Evolutionary conservation across 2,329 filamentous ascomycete genomes (phyloP).

Genomic region (Volutella citrinella): DNA sequence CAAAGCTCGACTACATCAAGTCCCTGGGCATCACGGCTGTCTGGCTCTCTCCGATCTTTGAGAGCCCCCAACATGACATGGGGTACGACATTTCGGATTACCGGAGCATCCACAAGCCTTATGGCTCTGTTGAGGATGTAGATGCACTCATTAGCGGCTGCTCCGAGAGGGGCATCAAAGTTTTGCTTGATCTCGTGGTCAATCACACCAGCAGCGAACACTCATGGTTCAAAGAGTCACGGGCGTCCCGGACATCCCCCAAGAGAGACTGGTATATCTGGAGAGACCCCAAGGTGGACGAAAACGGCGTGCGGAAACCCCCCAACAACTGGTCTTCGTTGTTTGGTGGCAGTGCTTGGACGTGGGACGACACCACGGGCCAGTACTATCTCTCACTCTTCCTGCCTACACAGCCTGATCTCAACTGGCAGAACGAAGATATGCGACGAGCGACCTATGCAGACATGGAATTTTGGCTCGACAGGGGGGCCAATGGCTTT

Average conservation of each 20-base stretch:
- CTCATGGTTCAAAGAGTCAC: slow-evolving; percentile 56
- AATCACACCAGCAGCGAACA: slow-evolving; percentile 39
- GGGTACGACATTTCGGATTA: slow-evolving; percentile 66
- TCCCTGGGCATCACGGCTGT: slow-evolving; percentile 17
- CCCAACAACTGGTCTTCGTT: slow-evolving; percentile 44
- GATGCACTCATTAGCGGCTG: slow-evolving; percentile 57
- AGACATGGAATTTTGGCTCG: slow-evolving; percentile 73
- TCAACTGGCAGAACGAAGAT: slow-evolving; percentile 73
- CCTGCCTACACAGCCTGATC: slow-evolving; percentile 68
- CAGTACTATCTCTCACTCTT: slow-evolving; percentile 76
- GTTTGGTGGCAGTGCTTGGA: slow-evolving; percentile 52
- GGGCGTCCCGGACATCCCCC: slow-evolving; percentile 43
- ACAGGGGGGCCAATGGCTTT: slow-evolving; percentile 66
- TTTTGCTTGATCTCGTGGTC: slow-evolving; percentile 27
- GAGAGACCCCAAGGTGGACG: slow-evolving; percentile 40
- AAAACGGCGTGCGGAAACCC: slow-evolving; percentile 32
- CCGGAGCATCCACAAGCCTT: slow-evolving; percentile 37
- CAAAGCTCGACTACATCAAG: slow-evolving; percentile 26
- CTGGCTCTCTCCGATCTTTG: slow-evolving; percentile 27
- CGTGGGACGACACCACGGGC: slow-evolving; percentile 62
- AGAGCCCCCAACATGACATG: slow-evolving; percentile 56
- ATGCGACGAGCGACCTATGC: slow-evolving; percentile 65
- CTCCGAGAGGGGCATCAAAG: slow-evolving; percentile 38
- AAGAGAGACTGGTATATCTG: slow-evolving; percentile 58
- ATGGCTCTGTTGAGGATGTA: slow-evolving; percentile 64